phyloP scores from a whole-genome alignment of 495 filamentous ascomycete species.

The Massariosphaeria phaeospora region DNA sequence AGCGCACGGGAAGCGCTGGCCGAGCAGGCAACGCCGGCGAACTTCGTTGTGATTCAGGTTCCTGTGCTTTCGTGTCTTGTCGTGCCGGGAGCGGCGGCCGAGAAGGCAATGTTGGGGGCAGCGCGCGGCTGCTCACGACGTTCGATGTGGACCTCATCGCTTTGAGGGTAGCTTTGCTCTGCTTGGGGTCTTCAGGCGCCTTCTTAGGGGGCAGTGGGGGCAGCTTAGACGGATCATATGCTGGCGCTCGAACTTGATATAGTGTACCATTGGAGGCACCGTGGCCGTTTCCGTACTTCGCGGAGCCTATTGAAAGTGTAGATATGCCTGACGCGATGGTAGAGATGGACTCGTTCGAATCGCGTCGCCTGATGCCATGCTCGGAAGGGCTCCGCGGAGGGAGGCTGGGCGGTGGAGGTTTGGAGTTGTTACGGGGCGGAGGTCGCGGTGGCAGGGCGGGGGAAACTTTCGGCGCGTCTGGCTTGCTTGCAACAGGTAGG shows the following conservation, averaged over 20 bases:
- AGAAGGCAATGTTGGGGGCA: conserved; percentile 23
- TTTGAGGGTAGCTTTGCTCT: conserved; percentile 14
- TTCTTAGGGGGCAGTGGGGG: conserved; percentile 39
- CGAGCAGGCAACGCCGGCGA: no score
- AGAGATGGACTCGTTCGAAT: conserved; percentile 37
- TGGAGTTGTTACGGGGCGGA: conserved; percentile 33
- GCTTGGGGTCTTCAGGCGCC: conserved; percentile 29
- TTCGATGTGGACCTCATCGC: conserved; percentile 17
- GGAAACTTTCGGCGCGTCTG: conserved; percentile 38
- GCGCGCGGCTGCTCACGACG: conserved; percentile 1
- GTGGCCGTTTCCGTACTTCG: conserved; percentile 28
- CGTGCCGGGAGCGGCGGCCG: conserved; percentile 22
- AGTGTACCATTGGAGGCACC: conserved; percentile 19
- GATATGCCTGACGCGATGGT: conserved; percentile 37
- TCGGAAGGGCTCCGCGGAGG: conserved; percentile 42
- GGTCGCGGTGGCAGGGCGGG: conserved; percentile 46
- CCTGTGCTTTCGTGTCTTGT: neutral
- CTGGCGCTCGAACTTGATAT: conserved; percentile 36
- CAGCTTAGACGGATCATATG: conserved; percentile 39
- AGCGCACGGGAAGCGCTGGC: conserved; percentile 19
- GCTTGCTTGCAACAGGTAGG: conserved; percentile 39
- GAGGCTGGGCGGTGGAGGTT: conserved; percentile 33
- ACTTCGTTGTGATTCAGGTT: no score
- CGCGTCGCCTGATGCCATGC: conserved; percentile 27
- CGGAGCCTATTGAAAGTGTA: conserved; percentile 30